Percentiles rank a stretch among this genome's conserved stretches.
These are phyloP conservation scores for Arachis stenosperma DNA, from an alignment of 306 rosid genomes.

Conservation along the genomic window DNA sequence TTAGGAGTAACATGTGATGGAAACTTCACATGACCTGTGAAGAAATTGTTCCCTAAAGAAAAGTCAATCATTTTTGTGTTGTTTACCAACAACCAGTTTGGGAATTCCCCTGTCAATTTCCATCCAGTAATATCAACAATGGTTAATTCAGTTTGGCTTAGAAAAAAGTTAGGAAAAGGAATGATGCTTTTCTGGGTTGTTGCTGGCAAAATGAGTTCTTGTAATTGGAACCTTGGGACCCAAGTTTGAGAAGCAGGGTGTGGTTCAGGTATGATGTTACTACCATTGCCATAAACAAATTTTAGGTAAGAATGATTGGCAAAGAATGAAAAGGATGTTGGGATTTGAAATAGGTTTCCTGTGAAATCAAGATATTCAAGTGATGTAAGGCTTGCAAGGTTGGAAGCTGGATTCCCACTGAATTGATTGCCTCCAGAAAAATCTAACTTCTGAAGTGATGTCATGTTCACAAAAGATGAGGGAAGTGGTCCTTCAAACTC, in stretches of 20 bases:
- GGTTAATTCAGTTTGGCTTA: neutral
- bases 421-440: neutral
- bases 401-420: neutral
- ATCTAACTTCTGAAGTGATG: neutral
- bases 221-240: constrained; percentile 21
- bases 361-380: neutral
- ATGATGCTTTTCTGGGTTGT: neutral
- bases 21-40: neutral
- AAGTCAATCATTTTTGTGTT: neutral
- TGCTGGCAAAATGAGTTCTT: neutral
- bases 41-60: neutral
- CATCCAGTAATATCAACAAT: neutral
- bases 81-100: constrained; percentile 21
- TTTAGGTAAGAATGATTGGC: constrained; percentile 13
- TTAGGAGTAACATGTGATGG: neutral
- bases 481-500: neutral
- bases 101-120: constrained; percentile 16
- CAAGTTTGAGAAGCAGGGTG: neutral
- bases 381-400: neutral
- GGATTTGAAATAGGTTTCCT: neutral
- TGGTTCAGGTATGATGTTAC: neutral
- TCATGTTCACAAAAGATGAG: neutral
- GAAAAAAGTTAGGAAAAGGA: constrained; percentile 16
- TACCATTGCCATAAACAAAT: neutral
- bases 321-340: neutral